Evolutionary conservation across 1,284 basidiomycete species (phyloP), one percentile per base, ranked within the genome.

Genomic region (Stygiomarasmius scandens): DNA sequence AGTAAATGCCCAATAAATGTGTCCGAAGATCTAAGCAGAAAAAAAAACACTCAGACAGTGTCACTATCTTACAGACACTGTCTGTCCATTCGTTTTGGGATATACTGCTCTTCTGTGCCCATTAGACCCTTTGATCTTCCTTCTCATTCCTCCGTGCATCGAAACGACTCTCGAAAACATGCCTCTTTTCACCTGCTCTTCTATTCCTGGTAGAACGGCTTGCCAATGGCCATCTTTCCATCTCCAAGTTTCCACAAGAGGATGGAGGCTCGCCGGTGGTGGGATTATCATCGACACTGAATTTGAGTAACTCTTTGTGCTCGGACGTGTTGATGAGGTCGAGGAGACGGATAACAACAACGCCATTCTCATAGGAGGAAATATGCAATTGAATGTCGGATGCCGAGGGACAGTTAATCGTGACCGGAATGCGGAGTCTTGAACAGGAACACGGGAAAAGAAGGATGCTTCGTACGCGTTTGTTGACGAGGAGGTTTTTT

Each of bases 221-320:
- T 73, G 70, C 83, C 84, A 85, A 63, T 82, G 83, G 5, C 83
- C 84, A 56, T 76, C 70, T 54, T 69, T 65, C 71, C 80, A 84
- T 45, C 71, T 70, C 82, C 84, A 85, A 10, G 71, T 66, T 22
- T 77, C 69, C 1, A 75, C 68, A 24, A 65, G 60, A 29, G 74
- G 71, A 61, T 43, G 45, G 34, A n/a, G 20, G 8, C 5, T 41
- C 25, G 23, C 23, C 27, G 8, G 38, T 27, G 14, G 49, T 27
- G 11, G 49, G 32, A n/a, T n/a, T n/a, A 20, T 47, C 19, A 20
- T 19, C 24, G 19, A 27, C 49, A 32, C 12, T 32, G 29, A 32
- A 32, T 32, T 32, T 32, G 29, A 5, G 29, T 32, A 12, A 61
- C 64, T 56, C 62, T 65, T 19, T 65, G 47, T 52, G 52, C 20